phyloP scores from a whole-genome alignment of 306 rosid genomes.

The Phaseolus lunatus region DNA sequence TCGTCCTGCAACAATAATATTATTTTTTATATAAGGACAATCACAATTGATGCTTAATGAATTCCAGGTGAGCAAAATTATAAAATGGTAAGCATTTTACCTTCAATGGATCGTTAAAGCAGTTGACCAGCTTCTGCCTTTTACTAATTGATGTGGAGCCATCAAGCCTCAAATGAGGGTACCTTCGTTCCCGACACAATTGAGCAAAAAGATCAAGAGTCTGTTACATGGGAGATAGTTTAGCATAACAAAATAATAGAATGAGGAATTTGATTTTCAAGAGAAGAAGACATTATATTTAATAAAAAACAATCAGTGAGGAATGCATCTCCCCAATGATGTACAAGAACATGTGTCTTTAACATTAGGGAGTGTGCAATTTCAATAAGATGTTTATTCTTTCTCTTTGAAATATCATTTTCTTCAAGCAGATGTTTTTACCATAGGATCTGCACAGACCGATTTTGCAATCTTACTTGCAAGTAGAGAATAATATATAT shows the following conservation, averaged over 20 bases:
- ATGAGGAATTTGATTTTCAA: too few species aligned
- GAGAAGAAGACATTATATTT: too few species aligned
- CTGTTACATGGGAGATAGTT: slow-evolving; percentile 58
- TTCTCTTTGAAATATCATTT: too few species aligned
- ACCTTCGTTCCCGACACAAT: slow-evolving; percentile 91
- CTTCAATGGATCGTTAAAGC: slow-evolving; percentile 81
- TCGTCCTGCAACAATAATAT: slow-evolving; percentile 87
- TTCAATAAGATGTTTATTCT: too few species aligned
- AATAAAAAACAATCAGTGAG: too few species aligned
- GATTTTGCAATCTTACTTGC: background rate
- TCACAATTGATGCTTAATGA: slow-evolving; percentile 12
- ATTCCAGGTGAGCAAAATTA: slow-evolving; percentile 11
- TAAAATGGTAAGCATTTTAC: slow-evolving; percentile 47
- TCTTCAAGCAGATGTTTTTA: slow-evolving; percentile 1
- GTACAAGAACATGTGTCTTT: too few species aligned
- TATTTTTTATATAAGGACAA: slow-evolving; percentile 21
- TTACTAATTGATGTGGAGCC: slow-evolving; percentile 92
- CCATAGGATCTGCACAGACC: background rate
- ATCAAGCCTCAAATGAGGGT: slow-evolving; percentile 93
- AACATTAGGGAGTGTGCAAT: too few species aligned
- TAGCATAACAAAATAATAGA: slow-evolving; percentile 23
- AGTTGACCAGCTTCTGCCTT: slow-evolving; percentile 92
- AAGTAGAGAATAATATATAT: background rate
- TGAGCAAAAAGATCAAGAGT: slow-evolving; percentile 96
- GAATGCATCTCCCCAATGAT: too few species aligned